Evolutionary conservation across 345 rosid genomes (phyloP), one percentile per base, ranked within the genome.

Genomic region (Streptanthus diversifolius): DNA sequence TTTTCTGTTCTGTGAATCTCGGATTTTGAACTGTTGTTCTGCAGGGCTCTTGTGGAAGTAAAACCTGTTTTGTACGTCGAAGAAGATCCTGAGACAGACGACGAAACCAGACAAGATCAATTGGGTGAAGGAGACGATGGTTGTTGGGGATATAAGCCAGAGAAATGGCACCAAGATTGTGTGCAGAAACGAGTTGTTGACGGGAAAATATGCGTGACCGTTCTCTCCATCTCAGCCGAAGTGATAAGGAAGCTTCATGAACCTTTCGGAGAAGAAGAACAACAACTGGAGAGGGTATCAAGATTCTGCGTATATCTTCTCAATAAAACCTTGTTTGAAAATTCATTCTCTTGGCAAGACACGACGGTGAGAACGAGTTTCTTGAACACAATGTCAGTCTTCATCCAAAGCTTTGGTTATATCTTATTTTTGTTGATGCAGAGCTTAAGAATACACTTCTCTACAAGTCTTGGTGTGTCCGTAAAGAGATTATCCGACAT

Each of bases 21-120:
- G 2, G 35, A 3, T 14, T 37, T 53, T 22, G 58, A 64, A 41
- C 51, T 78, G 48, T 53, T 37, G 49, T 64, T 47, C 81, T 82
- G 75, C 84, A 95, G 99, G 43, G 91, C 98, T 22, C 81, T 84
- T 63, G 91, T 95, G 71, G 99, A 95, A 86, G 82, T 91, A 64
- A 95, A 95, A 80, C 98, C 99, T 41, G 58, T 87, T 40, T 87
- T 95, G 32, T 85, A 87, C 70, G 87, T 86, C 22, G 55, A 80
- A 25, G 79, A 85, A 45, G 88, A 80, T 45, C 51, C 51, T 8
- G 91, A 86, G 27, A 76, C 63, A 12, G 63, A 14, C 11, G 48
- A 73, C 62, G 82, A 66, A 72, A 70, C 71, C 25, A 45, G 13
- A 25, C 63, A 73, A 41, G 83, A 81, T 18, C 71, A 44, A 1